A percentile compares a stretch with the other conserved stretches of the same genome.
These are phyloP conservation scores for Glutinoglossum americanum DNA, from an alignment of 495 filamentous ascomycete species.

Conservation along the genomic window DNA sequence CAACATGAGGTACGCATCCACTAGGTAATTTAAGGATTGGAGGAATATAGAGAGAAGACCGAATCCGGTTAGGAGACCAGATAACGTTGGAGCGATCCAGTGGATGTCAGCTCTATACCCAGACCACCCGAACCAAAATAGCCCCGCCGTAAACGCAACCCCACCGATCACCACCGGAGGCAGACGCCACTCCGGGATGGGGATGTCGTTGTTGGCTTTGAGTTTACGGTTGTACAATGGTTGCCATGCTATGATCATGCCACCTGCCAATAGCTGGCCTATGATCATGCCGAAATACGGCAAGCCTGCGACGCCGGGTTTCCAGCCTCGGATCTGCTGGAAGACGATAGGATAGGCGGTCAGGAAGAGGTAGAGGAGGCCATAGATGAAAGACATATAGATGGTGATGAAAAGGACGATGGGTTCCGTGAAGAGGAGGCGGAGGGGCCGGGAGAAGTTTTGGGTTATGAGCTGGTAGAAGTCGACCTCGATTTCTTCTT, in stretches of 20 bases:
- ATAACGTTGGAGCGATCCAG: conserved; percentile 66
- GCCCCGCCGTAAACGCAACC: conserved; percentile 45
- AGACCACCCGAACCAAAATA: conserved; percentile 84
- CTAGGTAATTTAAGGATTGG: conserved; percentile 66
- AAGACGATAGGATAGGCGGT: conserved; percentile 25
- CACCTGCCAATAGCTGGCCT: conserved; percentile 20
- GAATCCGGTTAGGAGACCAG: conserved; percentile 37
- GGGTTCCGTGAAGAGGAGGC: conserved; percentile 60
- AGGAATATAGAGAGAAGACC: conserved; percentile 65
- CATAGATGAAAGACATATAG: conserved; percentile 44
- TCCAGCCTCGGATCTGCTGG: conserved; percentile 20
- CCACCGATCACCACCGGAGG: conserved; percentile 61
- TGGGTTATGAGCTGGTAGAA: conserved; percentile 55
- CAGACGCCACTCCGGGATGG: conserved; percentile 72
- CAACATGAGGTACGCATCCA: conserved; percentile 79
- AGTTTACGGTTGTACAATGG: conserved; percentile 33
- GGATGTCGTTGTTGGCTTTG: conserved; percentile 46
- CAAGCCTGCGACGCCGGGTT: conserved; percentile 19
- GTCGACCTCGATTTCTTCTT: conserved; percentile 82
- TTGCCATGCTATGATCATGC: conserved; percentile 14
- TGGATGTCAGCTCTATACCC: conserved; percentile 40
- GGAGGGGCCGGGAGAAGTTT: conserved; percentile 64
- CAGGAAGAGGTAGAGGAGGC: conserved; percentile 24
- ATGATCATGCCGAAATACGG: conserved; percentile 24
- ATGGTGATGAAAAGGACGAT: conserved; percentile 53